Evolutionary conservation across 179 eudicot species (phyloP).

Genomic region (Camellia oleifera): DNA sequence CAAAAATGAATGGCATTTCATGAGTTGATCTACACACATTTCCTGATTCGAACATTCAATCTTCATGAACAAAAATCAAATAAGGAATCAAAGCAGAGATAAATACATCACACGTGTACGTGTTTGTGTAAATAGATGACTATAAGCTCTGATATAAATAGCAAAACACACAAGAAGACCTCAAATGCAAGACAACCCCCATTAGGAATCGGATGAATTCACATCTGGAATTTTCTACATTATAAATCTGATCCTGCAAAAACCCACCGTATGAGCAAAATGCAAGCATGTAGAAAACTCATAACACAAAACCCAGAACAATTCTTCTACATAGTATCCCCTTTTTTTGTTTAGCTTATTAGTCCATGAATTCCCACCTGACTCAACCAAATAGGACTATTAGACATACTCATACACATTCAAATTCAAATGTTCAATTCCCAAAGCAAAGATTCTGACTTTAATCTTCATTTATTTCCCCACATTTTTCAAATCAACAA

Average conservation of each 20-base stretch:
- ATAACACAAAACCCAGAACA: background rate
- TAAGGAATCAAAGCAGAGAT: background rate
- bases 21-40: background rate
- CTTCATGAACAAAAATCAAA: too few relatives aligned
- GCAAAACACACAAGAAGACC: background rate
- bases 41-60: background rate
- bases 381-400: background rate
- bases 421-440: background rate
- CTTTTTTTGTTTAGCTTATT: background rate
- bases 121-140: background rate
- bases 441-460: background rate
- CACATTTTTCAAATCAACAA: background rate
- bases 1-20: background rate
- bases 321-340: background rate
- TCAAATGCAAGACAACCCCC: constrained; percentile 10
- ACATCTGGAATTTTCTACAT: background rate
- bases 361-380: background rate
- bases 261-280: background rate
- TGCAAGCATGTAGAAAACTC: background rate
- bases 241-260: background rate
- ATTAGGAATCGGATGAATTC: background rate
- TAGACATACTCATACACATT: too few relatives aligned
- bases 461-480: background rate
- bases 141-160: background rate
- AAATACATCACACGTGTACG: background rate